Evolutionary conservation across 2,329 filamentous ascomycete species (phyloP).

Genomic region (Aspergillus brunneoviolaceus): DNA sequence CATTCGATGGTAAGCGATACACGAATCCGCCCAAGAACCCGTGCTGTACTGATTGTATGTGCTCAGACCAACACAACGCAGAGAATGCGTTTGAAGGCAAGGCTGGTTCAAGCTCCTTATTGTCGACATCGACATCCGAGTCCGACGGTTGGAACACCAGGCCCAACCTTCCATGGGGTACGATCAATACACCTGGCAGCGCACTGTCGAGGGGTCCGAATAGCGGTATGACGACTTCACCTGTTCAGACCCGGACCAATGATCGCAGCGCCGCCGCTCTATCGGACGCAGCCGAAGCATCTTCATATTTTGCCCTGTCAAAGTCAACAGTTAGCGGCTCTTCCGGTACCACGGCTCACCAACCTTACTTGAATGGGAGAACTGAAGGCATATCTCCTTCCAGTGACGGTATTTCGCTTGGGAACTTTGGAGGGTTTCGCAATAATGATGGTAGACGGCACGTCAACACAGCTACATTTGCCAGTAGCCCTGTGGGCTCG

Average conservation of each 20-base stretch:
- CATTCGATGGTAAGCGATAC: constrained; percentile 38
- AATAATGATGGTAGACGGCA: constrained; percentile 27
- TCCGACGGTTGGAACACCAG: constrained; percentile 61
- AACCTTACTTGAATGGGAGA: constrained; percentile 34
- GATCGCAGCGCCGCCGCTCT: constrained; percentile 42
- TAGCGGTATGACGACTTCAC: constrained; percentile 56
- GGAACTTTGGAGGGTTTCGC: constrained; percentile 28
- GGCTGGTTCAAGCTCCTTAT: constrained; percentile 68
- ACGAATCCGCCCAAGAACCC: not conserved
- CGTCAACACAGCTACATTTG: constrained; percentile 33
- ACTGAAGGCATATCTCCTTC: constrained; percentile 36
- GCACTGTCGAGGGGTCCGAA: constrained; percentile 46
- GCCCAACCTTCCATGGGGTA: constrained; percentile 60
- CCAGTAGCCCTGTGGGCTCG: constrained; percentile 30
- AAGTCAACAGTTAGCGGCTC: constrained; percentile 43
- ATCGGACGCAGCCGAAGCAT: constrained; percentile 46
- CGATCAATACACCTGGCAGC: constrained; percentile 47
- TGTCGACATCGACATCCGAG: constrained; percentile 68
- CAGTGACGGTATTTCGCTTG: constrained; percentile 33
- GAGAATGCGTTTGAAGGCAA: constrained; percentile 51
- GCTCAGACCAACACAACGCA: constrained; percentile 28
- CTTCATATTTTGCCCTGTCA: constrained; percentile 49
- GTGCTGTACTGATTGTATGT: not conserved
- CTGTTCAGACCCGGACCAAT: constrained; percentile 55
- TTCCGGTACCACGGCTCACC: constrained; percentile 26